Base-by-base conservation (phyloP, 495 filamentous ascomycete species). In the Hypoxylon lienhwacheense region DNA sequence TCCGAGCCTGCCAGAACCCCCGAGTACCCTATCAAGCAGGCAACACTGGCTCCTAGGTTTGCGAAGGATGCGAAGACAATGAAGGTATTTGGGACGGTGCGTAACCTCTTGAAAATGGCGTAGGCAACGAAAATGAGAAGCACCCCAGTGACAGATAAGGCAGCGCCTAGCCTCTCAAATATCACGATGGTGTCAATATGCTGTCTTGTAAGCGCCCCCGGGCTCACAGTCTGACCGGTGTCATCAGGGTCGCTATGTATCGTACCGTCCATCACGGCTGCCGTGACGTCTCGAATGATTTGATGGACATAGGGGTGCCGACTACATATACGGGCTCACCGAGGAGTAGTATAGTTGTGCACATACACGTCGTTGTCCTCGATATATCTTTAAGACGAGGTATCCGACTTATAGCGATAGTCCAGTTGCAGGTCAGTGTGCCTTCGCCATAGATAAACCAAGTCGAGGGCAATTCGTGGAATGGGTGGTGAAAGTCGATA, bases 31-130 rank as follows among this genome's bases (percentile, higher is more conserved):
- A 92, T 89, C 5, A 93, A 68, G 8, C 87, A 87, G 2, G 87
- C 89, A 20, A 87, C 75, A 70, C 86, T 91, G 41, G 87, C 82
- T 49, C 86, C 76, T 7, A 93, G 70, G 61, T 96, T 96, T 16
- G 87, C 90, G 65, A 89, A 87, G 1, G 86, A 87, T 2, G 90
- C 89, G 64, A 85, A 91, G 55, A 95, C 85, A 19, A 93, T 83
- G 14, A 96, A 81, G 0, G 86, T 82, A 60, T 92, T 95, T 50
- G 90, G 89, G 2, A 89, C 85, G 43, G 88, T 90, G 15, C 86
- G 77, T 31, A 88, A 80, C 20, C 74, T 66, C 47, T 72, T 75
- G 36, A 78, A 82, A 3, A 76, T 46, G 6, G 81, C 67, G 62
- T 88, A 95, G 31, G 88, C 86, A 33, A 81, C 58, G 47, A 95